Evolutionary conservation across 805 yeast species (phyloP), one percentile per base, ranked within the genome.

Genomic region (Schizosaccharomyces cryophilus): DNA sequence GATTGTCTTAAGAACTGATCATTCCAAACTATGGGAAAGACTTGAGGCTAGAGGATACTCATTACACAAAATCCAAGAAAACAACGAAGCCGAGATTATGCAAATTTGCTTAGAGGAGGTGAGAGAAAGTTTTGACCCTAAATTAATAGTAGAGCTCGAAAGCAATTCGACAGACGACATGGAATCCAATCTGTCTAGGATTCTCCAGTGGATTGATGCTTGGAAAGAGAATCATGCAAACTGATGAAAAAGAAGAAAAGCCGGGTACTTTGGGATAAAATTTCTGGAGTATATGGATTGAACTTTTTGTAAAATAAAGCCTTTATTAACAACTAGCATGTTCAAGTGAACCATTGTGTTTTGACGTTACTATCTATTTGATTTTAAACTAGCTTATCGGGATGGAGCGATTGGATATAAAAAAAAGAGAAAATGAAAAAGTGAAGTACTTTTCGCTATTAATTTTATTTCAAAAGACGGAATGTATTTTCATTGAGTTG

Each of bases 41-140:
- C 35, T 31, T 21, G 51, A 54, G 47, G 30, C 30, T n/a, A 26
- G 66, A 70, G 84, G 83, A 5, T 93, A 93, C 69, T 80, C 83
- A 61, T 84, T 86, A 63, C 76, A 78, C 63, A 93, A 93, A 72
- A 80, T 93, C 64, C 84, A 83, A 62, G 99, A 93, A 67, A 93
- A 93, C 69, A 73, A 93, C 56, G 98, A 93, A 70, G 94, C 95
- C 63, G 99, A 93, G 72, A 93, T 93, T 65, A 93, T 93, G 97
- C 90, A 89, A 66, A 86, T 90, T 15, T 79, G 93, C 17, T 72
- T 82, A 58, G 84, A 83, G 65, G 98, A 93, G 65, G 98, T 97
- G 0, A 74, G 78, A 62, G 96, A 87, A 42, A 78, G 83, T 51
- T 93, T 87, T 68, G 84, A 77, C 40, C 81, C 82, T 55, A 86